Evolutionary conservation across 2,329 filamentous ascomycete genomes (phyloP), one percentile per base, ranked within the genome.

Genomic region (Microcera coccophila): DNA sequence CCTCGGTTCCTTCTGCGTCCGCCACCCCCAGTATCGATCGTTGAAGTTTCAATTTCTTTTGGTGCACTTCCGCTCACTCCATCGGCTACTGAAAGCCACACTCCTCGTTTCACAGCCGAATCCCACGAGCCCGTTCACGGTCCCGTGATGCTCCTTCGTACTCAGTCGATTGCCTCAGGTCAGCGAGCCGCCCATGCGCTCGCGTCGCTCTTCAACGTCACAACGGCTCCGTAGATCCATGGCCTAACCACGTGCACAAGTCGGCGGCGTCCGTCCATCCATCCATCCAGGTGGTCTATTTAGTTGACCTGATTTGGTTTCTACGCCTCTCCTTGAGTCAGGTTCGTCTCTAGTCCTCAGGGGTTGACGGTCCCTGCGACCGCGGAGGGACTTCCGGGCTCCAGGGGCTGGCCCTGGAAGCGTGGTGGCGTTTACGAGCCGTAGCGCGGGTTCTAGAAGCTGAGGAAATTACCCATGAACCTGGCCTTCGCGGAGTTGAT

Each of bases 391-490:
- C 45, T 58, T 56, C 55, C 55, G 55, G 33, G 53, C 22, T 41
- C 45, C 45, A 29, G 45, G 32, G 38, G 32, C 32, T 33, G 24
- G 48, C 54, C 54, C 48, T 51, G 54, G 48, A 16, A 35, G n/a
- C 33, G 15, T 18, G 33, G 33, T 35, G 33, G 33, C 33, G 18
- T 24, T 38, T 32, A 36, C 42, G 39, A 24, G 37, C 26, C 46
- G 38, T 33, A 47, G 34, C 50, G 49, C 39, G 50, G 47, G 40
- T 58, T 58, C 55, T 58, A 58, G 55, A 58, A 58, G 48, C 51
- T 44, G 31, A 49, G 43, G 46, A 53, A 49, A 49, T 35, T 35
- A 17, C 39, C 44, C 45, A 37, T 26, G 39, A 42, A 34, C 40
- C 42, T 26, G 39, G 33, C 22, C 41, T 19, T 39, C 40, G 45